These are phyloP conservation scores for Apiotrichum siamense DNA, from an alignment of 1,284 basidiomycete genomes.

Conservation along the genomic window DNA sequence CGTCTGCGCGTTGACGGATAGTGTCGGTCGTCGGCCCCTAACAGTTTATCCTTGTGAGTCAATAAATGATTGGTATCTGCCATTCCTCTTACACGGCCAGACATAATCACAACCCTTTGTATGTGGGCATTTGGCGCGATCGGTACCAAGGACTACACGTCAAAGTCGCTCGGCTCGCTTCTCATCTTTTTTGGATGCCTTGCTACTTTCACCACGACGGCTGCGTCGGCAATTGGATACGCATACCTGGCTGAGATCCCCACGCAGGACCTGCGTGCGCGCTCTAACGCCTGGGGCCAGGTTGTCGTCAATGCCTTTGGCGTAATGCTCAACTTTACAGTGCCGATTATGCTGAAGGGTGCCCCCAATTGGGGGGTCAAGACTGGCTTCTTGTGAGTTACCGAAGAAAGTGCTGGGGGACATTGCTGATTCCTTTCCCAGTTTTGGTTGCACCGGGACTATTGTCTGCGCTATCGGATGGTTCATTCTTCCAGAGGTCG, in stretches of 20 bases:
- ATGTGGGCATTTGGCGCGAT: slow-evolving; percentile 5
- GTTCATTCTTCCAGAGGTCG: slow-evolving; percentile 28
- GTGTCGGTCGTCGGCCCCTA: slow-evolving; percentile 24
- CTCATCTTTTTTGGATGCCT: slow-evolving; percentile 25
- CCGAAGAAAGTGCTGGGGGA: no score
- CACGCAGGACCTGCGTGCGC: slow-evolving; percentile 21
- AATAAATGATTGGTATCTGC: not conserved
- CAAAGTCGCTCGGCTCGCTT: slow-evolving; percentile 20
- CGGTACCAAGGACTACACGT: slow-evolving; percentile 21
- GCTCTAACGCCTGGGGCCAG: slow-evolving; percentile 21
- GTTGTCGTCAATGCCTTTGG: slow-evolving; percentile 18
- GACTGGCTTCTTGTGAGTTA: slow-evolving; percentile 13
- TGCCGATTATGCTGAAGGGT: slow-evolving; percentile 11
- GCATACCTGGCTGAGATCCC: slow-evolving; percentile 25
- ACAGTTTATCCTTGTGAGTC: slow-evolving; percentile 22
- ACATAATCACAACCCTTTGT: slow-evolving; percentile 13
- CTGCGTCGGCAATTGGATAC: slow-evolving; percentile 19
- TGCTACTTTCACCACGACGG: slow-evolving; percentile 21
- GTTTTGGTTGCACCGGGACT: slow-evolving; percentile 15
- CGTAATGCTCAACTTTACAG: slow-evolving; percentile 19
- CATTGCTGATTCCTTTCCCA: not conserved
- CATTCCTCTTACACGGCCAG: not conserved
- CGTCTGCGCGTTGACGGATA: slow-evolving; percentile 16
- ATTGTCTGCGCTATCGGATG: slow-evolving; percentile 21
- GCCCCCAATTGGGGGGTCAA: slow-evolving; percentile 11